Evolutionary conservation across 2,329 filamentous ascomycete genomes (phyloP), one percentile per base, ranked within the genome.

Genomic region (Aspergillus quadrilineatus): DNA sequence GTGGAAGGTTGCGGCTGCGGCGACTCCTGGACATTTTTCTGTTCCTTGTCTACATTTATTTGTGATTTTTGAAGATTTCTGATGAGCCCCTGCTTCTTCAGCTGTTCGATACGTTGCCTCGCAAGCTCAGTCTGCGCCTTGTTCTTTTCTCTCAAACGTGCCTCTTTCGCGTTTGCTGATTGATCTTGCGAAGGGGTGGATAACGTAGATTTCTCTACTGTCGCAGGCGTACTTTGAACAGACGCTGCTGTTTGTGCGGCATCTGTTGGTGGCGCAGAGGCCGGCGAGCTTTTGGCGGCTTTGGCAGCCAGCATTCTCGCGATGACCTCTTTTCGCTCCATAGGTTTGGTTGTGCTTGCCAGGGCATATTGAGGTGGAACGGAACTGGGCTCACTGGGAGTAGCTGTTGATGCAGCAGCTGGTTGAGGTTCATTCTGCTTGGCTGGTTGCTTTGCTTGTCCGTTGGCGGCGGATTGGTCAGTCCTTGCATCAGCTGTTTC

Each of bases 231-330:
- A 45, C 37, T 48, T 51, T 36, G 49, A 30, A 53, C 32, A 26
- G 63, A 37, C 6, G 47, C 10, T 41, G 61, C 55, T n/a, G 63
- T 66, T 12, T 46, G 28, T 28, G 47, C 22, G 10, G 60, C 60
- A 8, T 47, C 14, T 34, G 56, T 60, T 34, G 53, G 26, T n/a
- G 65, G 53, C 42, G 48, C 50, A 14, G 59, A 44, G 10, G 55
- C 30, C 12, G 63, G 63, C 30, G 68, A 52, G 28, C 64, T 59
- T 54, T 87, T 89, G 34, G 84, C 83, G 50, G 81, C 82, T 69
- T 89, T 92, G 1, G 84, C 85, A n/a, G 89, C 89, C 53, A 92
- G 79, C 54, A 92, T 80, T 48, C 87, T 85, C 4, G 89, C 89
- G 58, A 93, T 90, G 42, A 89, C 85, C 62, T 91, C 89, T 63